Evolutionary conservation across 257 asterid genomes (phyloP).

Genomic region (Datura wrightii): DNA sequence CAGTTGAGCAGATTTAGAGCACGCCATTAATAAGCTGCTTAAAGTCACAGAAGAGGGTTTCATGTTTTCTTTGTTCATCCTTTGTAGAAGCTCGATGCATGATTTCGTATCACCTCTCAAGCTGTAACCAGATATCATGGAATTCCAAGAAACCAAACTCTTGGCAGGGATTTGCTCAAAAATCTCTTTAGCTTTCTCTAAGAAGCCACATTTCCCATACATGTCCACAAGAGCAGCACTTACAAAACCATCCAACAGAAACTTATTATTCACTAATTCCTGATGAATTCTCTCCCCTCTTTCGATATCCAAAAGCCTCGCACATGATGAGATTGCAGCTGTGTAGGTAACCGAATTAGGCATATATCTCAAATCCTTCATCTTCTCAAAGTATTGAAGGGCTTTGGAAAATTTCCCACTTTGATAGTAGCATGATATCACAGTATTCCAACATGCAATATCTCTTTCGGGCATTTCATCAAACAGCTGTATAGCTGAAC

Average conservation of each 20-base stretch:
- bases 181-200: slow-evolving; percentile 62
- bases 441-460: slow-evolving; percentile 75
- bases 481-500: slow-evolving; percentile 59
- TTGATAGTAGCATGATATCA: slow-evolving; percentile 70
- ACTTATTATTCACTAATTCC: slow-evolving; percentile 48
- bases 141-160: slow-evolving; percentile 79
- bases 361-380: slow-evolving; percentile 55
- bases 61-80: slow-evolving; percentile 55
- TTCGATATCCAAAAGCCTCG: slow-evolving; percentile 59
- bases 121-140: slow-evolving; percentile 74
- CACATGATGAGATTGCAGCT: slow-evolving; percentile 71
- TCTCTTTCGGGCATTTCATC: slow-evolving; percentile 81
- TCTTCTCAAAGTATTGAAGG: slow-evolving; percentile 62
- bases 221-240: slow-evolving; percentile 76
- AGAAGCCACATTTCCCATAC: slow-evolving; percentile 80
- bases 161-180: slow-evolving; percentile 58
- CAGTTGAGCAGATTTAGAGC: slow-evolving; percentile 66
- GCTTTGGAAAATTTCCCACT: slow-evolving; percentile 76
- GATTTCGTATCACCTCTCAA: slow-evolving; percentile 64
- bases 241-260: slow-evolving; percentile 59
- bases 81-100: slow-evolving; percentile 55
- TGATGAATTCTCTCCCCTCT: slow-evolving; percentile 66
- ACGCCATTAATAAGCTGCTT: slow-evolving; percentile 60
- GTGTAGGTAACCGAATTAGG: slow-evolving; percentile 78
- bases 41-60: slow-evolving; percentile 63